Conservation (phyloP, 345 rosid species). For the Eutrema heterophyllum region DNA sequence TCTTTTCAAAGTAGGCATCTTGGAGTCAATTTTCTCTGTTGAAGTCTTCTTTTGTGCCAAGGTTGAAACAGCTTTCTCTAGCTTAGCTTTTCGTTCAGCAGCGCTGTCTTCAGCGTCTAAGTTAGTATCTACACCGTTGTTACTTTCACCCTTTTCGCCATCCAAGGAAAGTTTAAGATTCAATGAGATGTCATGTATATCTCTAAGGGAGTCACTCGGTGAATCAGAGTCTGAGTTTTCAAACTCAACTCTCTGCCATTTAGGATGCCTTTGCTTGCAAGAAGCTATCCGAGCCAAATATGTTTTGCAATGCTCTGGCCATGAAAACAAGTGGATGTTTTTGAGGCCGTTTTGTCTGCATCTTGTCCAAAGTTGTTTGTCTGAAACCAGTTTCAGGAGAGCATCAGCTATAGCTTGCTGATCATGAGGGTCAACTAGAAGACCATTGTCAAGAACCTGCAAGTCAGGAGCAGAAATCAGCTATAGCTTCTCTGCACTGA, state of each 20-base stretch:
- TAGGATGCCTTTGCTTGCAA: slow-evolving; percentile 70
- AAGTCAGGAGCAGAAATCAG: slow-evolving; percentile 1
- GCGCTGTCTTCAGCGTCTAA: slow-evolving; percentile 46
- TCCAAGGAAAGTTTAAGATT: slow-evolving; percentile 59
- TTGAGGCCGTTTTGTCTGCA: slow-evolving; percentile 69
- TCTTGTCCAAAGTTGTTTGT: slow-evolving; percentile 72
- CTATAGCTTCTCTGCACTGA: neutral
- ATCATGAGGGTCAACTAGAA: slow-evolving; percentile 73
- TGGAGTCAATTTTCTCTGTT: slow-evolving; percentile 37
- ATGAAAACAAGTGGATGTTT: slow-evolving; percentile 62
- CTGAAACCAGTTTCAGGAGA: slow-evolving; percentile 65
- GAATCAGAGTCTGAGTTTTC: slow-evolving; percentile 49
- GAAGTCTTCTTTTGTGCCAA: slow-evolving; percentile 34
- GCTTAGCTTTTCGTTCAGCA: slow-evolving; percentile 34
- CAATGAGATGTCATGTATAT: slow-evolving; percentile 62
- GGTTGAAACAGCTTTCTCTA: slow-evolving; percentile 41
- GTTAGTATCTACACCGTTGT: slow-evolving; percentile 21
- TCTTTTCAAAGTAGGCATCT: slow-evolving; percentile 45
- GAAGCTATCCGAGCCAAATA: slow-evolving; percentile 59
- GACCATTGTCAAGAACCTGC: slow-evolving; percentile 79
- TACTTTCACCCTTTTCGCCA: slow-evolving; percentile 54
- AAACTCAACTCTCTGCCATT: slow-evolving; percentile 54
- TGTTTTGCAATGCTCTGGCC: slow-evolving; percentile 74
- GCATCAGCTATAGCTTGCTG: slow-evolving; percentile 67
- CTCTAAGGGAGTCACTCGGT: slow-evolving; percentile 64